These are phyloP conservation scores for Lepidium sativum DNA, from an alignment of 345 rosid species.

Conservation along the genomic window DNA sequence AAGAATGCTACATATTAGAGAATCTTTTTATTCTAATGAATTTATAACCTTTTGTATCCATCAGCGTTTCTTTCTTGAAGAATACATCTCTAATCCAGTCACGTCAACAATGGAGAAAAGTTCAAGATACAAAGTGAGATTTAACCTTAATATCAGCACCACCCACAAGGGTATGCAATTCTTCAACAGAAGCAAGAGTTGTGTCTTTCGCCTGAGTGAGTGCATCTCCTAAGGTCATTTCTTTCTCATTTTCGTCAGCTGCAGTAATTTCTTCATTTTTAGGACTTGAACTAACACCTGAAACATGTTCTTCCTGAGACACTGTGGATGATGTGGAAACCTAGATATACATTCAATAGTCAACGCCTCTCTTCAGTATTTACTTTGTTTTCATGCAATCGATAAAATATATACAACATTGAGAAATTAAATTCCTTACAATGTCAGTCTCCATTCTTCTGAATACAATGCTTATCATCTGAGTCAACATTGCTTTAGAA, in stretches of 20 bases:
- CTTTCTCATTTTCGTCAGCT: conserved; percentile 54
- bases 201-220: conserved; percentile 64
- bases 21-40: neutral
- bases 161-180: conserved; percentile 88
- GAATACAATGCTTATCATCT: conserved; percentile 90
- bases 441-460: conserved; percentile 94
- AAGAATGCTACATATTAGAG: neutral
- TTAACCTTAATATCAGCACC: conserved; percentile 98
- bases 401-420: neutral
- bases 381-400: conserved; percentile 9
- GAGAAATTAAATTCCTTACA: conserved; percentile 37
- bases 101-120: neutral
- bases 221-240: conserved; percentile 71
- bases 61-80: neutral
- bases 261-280: conserved; percentile 44
- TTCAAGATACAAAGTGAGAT: neutral
- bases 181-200: conserved; percentile 90
- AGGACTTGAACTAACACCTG: conserved; percentile 38
- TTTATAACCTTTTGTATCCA: neutral
- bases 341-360: conserved; percentile 40
- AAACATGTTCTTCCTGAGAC: conserved; percentile 41
- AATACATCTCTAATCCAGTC: neutral
- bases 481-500: conserved; percentile 98
- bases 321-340: conserved; percentile 46
- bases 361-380: conserved; percentile 16